Evolutionary conservation across 202 grass and related monocot genomes (phyloP).

Genomic region (Zizania palustris): DNA sequence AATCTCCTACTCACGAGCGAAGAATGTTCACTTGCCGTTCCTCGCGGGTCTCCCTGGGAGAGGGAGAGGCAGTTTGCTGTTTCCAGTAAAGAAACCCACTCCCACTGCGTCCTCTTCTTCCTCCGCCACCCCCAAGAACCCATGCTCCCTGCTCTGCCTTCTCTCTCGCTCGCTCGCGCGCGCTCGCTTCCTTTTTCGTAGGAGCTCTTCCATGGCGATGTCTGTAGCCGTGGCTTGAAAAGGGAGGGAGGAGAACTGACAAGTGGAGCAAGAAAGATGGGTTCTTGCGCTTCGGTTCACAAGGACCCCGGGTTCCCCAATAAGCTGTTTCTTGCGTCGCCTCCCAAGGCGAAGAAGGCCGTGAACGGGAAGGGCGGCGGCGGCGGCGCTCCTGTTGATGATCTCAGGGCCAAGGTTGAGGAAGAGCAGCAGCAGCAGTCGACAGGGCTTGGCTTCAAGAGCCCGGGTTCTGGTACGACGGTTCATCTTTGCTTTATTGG

Average conservation of each 20-base stretch:
- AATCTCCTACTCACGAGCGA: too few relatives aligned
- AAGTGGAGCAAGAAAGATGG: constrained; percentile 52
- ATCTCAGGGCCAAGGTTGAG: constrained; percentile 41
- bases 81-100: constrained; percentile 27
- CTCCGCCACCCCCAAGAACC: neutral
- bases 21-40: too few relatives aligned
- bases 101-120: constrained; percentile 3
- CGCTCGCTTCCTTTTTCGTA: constrained; percentile 28
- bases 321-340: constrained; percentile 55
- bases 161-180: neutral
- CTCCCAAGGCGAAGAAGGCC: constrained; percentile 60
- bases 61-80: too few relatives aligned
- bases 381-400: constrained; percentile 42
- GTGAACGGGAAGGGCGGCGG: constrained; percentile 32
- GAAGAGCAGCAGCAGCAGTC: constrained; percentile 23
- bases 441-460: constrained; percentile 39
- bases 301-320: constrained; percentile 53
- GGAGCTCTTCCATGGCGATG: neutral
- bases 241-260: neutral
- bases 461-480: constrained; percentile 59
- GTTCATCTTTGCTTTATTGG: constrained; percentile 9
- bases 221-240: constrained; percentile 22
- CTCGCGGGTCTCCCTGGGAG: too few relatives aligned
- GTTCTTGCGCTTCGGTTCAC: constrained; percentile 76
- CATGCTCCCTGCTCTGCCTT: neutral